Evolutionary conservation across 2,329 filamentous ascomycete genomes (phyloP), one percentile per base, ranked within the genome.

Genomic region (Aspergillus versicolor): DNA sequence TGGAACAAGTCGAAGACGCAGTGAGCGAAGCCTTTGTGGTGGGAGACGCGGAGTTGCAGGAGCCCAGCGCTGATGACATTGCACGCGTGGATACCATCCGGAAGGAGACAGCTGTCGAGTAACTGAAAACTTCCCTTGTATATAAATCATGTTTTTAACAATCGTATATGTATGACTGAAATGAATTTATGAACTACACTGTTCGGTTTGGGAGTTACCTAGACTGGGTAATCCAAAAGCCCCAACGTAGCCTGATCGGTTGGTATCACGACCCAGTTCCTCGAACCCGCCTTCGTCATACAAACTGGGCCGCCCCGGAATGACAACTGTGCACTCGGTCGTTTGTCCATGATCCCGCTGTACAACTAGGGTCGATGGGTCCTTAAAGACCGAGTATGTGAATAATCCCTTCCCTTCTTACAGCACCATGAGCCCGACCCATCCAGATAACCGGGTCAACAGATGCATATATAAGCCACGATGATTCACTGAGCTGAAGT

Each of bases 1-100:
- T 74, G 40, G 67, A 72, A 41, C 71, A 73, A 44, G 70, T 75
- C n/a, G 73, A 75, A 53, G 69, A 73, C 37, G 61, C 61, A 2
- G 58, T 68, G 3, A 59, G 56, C 1, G 70, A 74, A 32, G 62
- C 63, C 1, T 74, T 69, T 62, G 68, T 63, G 2, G 44, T 61
- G 2, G 61, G 64, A 3, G 70, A 72, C 22, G 51, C 59, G 3
- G 70, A 71, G 41, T 19, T 71, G 19, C 55, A 63, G 42, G 63
- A 66, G 30, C 69, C 66, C 11, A 70, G 63, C n/a, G 60, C 63
- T 17, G 65, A 68, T 22, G 71, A 74, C 37, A 65, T 70, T 24
- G 64, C 64, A 5, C 57, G 61, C 17, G 66, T 67, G 15, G 64
- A 59, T 43, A 62, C 61, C 24, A 69, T 73, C 37, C 67, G 68